Percentiles rank a stretch among this genome's conserved stretches.
Evolutionary conservation across 1,284 basidiomycete species (phyloP).

Genomic region (Stereum hirsutum): DNA sequence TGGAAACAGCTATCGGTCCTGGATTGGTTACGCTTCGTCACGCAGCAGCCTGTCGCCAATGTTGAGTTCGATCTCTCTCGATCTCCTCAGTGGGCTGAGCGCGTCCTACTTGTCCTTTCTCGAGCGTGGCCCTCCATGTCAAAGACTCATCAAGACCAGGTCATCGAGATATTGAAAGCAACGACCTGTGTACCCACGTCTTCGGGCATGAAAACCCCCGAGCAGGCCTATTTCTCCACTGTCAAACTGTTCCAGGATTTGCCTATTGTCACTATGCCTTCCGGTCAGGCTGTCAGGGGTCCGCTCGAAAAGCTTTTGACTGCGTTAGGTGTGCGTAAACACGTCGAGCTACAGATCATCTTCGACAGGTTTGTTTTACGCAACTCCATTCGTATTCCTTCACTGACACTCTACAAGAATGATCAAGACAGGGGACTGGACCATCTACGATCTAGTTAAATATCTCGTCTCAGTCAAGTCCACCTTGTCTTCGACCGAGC

Average conservation of each 20-base stretch:
- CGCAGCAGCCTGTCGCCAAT: slow-evolving; percentile 36
- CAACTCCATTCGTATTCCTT: slow-evolving; percentile 1
- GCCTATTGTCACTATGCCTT: slow-evolving; percentile 73
- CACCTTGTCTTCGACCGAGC: slow-evolving; percentile 60
- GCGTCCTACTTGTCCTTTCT: slow-evolving; percentile 63
- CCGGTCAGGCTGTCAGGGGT: slow-evolving; percentile 60
- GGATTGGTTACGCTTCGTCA: slow-evolving; percentile 73
- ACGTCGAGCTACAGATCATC: slow-evolving; percentile 87
- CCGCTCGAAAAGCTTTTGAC: slow-evolving; percentile 71
- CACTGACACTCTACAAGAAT: slow-evolving; percentile 40
- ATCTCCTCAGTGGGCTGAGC: slow-evolving; percentile 77
- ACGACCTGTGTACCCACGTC: slow-evolving; percentile 82
- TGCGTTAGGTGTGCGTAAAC: slow-evolving; percentile 80
- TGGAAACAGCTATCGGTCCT: slow-evolving; percentile 78
- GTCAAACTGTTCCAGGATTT: slow-evolving; percentile 87
- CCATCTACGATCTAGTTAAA: slow-evolving; percentile 68
- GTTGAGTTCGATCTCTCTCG: slow-evolving; percentile 58
- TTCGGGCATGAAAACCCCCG: slow-evolving; percentile 65
- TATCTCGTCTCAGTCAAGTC: slow-evolving; percentile 85
- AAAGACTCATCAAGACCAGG: slow-evolving; percentile 45
- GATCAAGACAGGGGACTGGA: slow-evolving; percentile 82
- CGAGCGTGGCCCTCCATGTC: slow-evolving; percentile 73
- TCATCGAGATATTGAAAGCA: slow-evolving; percentile 48
- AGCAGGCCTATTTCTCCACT: slow-evolving; percentile 82
- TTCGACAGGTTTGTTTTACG: slow-evolving; percentile 55